A percentile compares a stretch with the other conserved stretches of the same genome.
Evolutionary conservation across 2,329 filamentous ascomycete genomes (phyloP).

Genomic region (Fusarium austroafricanum): DNA sequence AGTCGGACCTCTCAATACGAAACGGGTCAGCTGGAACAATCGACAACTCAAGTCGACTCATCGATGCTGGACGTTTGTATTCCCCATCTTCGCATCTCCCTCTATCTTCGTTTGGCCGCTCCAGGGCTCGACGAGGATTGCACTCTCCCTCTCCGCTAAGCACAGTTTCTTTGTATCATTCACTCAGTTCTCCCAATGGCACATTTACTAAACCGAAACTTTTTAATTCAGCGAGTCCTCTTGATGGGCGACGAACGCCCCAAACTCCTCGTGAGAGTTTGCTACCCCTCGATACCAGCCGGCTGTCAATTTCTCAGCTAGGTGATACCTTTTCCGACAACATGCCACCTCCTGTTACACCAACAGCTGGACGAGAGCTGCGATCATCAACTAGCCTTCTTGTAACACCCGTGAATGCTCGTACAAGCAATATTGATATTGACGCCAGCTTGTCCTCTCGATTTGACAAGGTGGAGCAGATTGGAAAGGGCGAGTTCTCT

Average conservation of each 20-base stretch:
- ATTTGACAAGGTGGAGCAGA: constrained; percentile 83
- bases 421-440: constrained; percentile 74
- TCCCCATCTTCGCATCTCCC: constrained; percentile 50
- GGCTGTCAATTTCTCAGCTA: constrained; percentile 81
- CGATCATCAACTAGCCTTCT: constrained; percentile 64
- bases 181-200: constrained; percentile 49
- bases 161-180: constrained; percentile 45
- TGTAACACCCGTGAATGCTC: constrained; percentile 76
- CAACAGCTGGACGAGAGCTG: constrained; percentile 71
- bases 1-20: constrained; percentile 51
- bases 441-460: constrained; percentile 79
- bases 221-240: constrained; percentile 69
- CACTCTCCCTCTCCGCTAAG: constrained; percentile 52
- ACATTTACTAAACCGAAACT: constrained; percentile 63
- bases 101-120: constrained; percentile 54
- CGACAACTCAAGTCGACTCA: constrained; percentile 37
- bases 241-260: constrained; percentile 71
- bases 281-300: constrained; percentile 82
- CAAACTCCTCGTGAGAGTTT: constrained; percentile 83
- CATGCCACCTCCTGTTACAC: constrained; percentile 77
- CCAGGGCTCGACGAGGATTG: constrained; percentile 48
- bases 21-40: constrained; percentile 26
- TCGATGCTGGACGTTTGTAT: constrained; percentile 49
- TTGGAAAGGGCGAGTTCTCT: constrained; percentile 93
- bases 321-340: constrained; percentile 51